These are phyloP conservation scores for Tuber microsphaerosporum DNA, from an alignment of 495 filamentous ascomycete genomes.

Conservation along the genomic window DNA sequence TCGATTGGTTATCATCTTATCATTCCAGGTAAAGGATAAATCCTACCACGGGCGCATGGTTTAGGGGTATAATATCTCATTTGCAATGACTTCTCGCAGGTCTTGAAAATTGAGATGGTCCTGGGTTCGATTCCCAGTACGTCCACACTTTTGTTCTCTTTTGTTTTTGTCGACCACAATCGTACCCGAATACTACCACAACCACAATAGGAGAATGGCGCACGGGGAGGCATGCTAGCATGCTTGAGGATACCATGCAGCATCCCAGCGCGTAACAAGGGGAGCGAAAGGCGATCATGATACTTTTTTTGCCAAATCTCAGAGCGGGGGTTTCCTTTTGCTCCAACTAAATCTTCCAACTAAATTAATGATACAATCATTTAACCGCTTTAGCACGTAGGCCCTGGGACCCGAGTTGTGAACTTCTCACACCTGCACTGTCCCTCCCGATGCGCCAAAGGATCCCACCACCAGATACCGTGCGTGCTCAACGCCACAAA, in stretches of 20 bases:
- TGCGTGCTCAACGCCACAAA: background rate
- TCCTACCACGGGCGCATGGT: conserved; percentile 17
- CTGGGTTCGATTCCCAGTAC: conserved; percentile 34
- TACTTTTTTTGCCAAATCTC: background rate
- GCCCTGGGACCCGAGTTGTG: background rate
- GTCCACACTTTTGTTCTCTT: conserved; percentile 16
- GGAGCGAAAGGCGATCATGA: background rate
- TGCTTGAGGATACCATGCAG: background rate
- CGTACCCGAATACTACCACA: background rate
- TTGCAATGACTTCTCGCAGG: conserved; percentile 7
- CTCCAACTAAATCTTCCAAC: background rate
- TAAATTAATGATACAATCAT: background rate
- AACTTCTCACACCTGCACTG: background rate
- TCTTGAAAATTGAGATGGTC: conserved; percentile 25
- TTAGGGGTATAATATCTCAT: conserved; percentile 34
- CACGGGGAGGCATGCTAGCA: background rate
- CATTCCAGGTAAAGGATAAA: too few species aligned
- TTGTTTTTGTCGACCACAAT: background rate
- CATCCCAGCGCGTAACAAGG: background rate
- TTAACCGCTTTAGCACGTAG: background rate
- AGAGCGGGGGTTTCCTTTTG: background rate
- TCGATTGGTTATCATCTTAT: too few species aligned
- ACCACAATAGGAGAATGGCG: background rate
- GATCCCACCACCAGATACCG: background rate
- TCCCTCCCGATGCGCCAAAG: background rate